Evolutionary conservation across 225 moss, liverwort and hornwort genomes (phyloP).

Genomic region (Pseudisothecium myosuroides): DNA sequence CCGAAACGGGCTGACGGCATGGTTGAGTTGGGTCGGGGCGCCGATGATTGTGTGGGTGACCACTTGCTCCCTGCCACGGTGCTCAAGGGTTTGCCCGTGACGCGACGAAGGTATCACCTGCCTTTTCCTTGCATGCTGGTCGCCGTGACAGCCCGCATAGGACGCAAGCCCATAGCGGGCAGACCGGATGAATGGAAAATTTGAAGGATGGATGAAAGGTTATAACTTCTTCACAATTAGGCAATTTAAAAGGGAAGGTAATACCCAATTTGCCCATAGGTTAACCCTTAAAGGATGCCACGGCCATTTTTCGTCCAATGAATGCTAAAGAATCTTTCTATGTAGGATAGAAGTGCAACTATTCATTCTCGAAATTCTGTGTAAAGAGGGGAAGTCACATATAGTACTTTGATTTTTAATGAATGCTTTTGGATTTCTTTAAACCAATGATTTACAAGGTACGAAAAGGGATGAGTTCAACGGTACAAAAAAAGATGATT

Average conservation of each 20-base stretch:
- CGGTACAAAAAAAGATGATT: neutral
- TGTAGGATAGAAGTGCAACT: neutral
- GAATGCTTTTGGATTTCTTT: neutral
- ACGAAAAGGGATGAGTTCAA: neutral
- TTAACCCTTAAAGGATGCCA: neutral
- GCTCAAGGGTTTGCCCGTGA: neutral
- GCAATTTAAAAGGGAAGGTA: neutral
- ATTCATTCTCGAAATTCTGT: neutral
- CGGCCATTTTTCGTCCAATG: accelerated
- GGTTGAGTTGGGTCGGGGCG: neutral
- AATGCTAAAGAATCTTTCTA: neutral
- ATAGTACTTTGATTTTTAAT: neutral
- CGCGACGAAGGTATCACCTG: neutral
- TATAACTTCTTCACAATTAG: neutral
- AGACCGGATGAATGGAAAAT: neutral
- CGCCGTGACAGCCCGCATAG: neutral
- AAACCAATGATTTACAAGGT: too few relatives aligned
- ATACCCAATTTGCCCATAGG: neutral
- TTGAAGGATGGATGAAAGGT: neutral
- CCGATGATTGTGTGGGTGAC: neutral
- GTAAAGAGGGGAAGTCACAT: neutral
- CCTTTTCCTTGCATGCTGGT: neutral
- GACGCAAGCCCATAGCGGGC: too few relatives aligned
- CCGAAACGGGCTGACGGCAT: neutral
- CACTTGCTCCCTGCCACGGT: neutral